Conservation (phyloP, 768 basidiomycete genomes). For the Tricholoma matsutake region DNA sequence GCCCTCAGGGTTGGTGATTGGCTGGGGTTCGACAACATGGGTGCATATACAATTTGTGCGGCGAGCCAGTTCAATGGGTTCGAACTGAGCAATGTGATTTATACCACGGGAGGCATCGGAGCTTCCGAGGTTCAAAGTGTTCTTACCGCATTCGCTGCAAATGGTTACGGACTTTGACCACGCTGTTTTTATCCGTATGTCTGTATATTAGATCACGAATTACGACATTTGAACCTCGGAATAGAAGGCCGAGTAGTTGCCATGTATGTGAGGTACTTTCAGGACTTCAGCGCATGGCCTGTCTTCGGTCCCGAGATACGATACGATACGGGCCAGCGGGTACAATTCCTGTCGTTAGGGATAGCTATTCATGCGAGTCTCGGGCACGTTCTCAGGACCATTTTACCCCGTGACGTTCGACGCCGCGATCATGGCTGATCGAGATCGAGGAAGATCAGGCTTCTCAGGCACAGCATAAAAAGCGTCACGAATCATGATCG, state of each 20-base stretch:
- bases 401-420: constrained; percentile 32
- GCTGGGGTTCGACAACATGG: constrained; percentile 98
- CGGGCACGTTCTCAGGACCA: constrained; percentile 31
- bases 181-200: neutral
- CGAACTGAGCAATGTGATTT: constrained; percentile 73
- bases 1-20: constrained; percentile 90
- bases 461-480: constrained; percentile 29
- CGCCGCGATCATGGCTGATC: constrained; percentile 21
- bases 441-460: constrained; percentile 34
- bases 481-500: constrained; percentile 31
- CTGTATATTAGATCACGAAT: neutral
- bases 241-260: neutral
- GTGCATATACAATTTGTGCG: constrained; percentile 97
- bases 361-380: constrained; percentile 27
- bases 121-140: constrained; percentile 49
- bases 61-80: constrained; percentile 96
- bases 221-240: neutral
- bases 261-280: constrained; percentile 20
- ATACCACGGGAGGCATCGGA: constrained; percentile 63
- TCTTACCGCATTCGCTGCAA: constrained; percentile 47
- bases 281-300: constrained; percentile 19
- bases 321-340: constrained; percentile 25
- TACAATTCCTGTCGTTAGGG: constrained; percentile 16
- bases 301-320: constrained; percentile 32
- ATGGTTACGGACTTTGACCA: constrained; percentile 35